Evolutionary conservation across 257 asterid genomes (phyloP), one percentile per base, ranked within the genome.

Genomic region (Leonotis leonurus): DNA sequence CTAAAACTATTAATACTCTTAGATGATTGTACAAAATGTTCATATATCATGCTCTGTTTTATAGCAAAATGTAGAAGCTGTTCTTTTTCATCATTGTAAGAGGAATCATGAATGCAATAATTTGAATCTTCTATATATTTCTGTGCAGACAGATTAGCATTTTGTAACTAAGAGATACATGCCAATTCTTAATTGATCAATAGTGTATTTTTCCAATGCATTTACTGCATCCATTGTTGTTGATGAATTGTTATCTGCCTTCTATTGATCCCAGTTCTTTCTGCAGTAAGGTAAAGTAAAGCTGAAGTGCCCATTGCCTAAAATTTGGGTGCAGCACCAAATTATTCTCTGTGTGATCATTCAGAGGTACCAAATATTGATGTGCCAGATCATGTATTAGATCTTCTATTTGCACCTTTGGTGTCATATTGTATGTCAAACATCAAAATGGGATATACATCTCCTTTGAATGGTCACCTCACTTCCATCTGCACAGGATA

Each of bases 1-100:
- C 78, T 73, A 75, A 81, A 73, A 75, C 73, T 64, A 81, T 80
- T 63, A 37, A 46, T 76, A 62, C 61, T 64, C 51, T 57, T 66
- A 80, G 81, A 70, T 82, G 79, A 71, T 69, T 60, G 72, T 67
- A 65, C 55, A 35, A 64, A 36, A 30, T 39, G 17, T 48, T 20
- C 55, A 55, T 54, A 35, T 54, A 50, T 58, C 64, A 32, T 56
- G 35, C 41, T 63, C 65, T 50, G 32, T 59, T 62, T 64, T 36
- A 17, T 43, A 27, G 41, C 64, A 70, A 74, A 67, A 56, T 63
- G 40, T 56, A 24, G 57, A 51, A 43, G 35, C 17, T 48, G 64
- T 40, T 29, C 68, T 67, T 75, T 57, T 61, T 39, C 61, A 62
- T 45, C 24, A 64, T 41, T 81, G 84, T 86, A 78, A 75, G 78